phyloP scores from a whole-genome alignment of 2,329 filamentous ascomycete species.

The Xylaria arbuscula region DNA sequence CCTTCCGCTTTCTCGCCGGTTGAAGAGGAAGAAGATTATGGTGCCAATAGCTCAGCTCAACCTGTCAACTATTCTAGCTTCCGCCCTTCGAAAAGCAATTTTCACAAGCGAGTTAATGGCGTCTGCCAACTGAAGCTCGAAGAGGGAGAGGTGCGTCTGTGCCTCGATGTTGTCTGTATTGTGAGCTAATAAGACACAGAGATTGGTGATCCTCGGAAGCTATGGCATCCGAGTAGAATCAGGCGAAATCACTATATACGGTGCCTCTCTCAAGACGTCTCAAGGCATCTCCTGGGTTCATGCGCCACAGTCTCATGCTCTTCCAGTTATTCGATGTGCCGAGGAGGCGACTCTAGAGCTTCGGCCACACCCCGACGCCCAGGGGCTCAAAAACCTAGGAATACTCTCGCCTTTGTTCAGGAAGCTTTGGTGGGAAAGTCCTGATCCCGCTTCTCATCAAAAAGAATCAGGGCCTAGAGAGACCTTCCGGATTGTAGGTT shows the following conservation, averaged over 20 bases:
- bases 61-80: conserved; percentile 47
- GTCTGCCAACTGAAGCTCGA: conserved; percentile 43
- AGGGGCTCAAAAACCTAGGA: conserved; percentile 64
- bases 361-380: conserved; percentile 61
- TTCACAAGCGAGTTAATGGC: conserved; percentile 42
- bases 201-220: conserved; percentile 72
- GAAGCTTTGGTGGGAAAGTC: conserved; percentile 70
- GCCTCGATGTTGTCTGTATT: conserved; percentile 28
- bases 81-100: conserved; percentile 45
- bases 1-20: conserved; percentile 27
- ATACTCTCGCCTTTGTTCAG: conserved; percentile 73
- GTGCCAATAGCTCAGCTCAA: conserved; percentile 20
- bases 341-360: conserved; percentile 66
- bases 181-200: conserved; percentile 53
- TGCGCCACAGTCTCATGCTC: conserved; percentile 74
- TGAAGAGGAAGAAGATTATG: conserved; percentile 24
- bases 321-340: conserved; percentile 71
- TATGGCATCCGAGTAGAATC: conserved; percentile 71
- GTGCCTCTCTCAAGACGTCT: conserved; percentile 67
- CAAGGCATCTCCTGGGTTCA: conserved; percentile 66
- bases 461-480: conserved; percentile 39
- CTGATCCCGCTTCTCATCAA: conserved; percentile 44
- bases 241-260: conserved; percentile 73
- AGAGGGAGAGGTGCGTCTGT: conserved; percentile 47
- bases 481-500: conserved; percentile 64